A percentile compares a stretch with the other conserved stretches of the same genome.
phyloP scores from a whole-genome alignment of 2,329 filamentous ascomycete genomes.

The Colletotrichum limetticola region DNA sequence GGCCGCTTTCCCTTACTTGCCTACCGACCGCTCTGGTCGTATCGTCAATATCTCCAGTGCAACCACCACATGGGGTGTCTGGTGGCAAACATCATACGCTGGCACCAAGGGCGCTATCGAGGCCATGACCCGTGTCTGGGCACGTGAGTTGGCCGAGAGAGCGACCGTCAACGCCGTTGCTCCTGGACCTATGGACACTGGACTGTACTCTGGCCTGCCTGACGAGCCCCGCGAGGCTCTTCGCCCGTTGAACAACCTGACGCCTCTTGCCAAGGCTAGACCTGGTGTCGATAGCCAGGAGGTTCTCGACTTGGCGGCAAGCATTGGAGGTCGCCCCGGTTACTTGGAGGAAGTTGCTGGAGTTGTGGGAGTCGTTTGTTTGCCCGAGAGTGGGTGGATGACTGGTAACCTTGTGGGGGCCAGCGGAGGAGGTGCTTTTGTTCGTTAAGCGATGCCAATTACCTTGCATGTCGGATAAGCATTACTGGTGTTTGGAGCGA shows the following conservation, averaged over 20 bases:
- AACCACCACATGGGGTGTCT: conserved; percentile 38
- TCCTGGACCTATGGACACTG: conserved; percentile 57
- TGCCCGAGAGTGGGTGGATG: conserved; percentile 73
- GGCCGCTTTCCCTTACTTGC: conserved; percentile 76
- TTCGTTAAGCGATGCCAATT: conserved; percentile 4
- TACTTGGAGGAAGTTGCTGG: conserved; percentile 77
- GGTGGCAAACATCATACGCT: conserved; percentile 52
- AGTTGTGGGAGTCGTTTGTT: conserved; percentile 76
- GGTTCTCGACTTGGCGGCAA: conserved; percentile 54
- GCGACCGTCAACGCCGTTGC: conserved; percentile 68
- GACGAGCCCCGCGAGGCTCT: conserved; percentile 59
- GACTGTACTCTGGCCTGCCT: conserved; percentile 58
- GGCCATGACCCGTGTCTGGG: conserved; percentile 69
- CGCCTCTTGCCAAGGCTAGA: conserved; percentile 58
- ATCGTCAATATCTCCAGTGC: conserved; percentile 66
- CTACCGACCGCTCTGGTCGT: conserved; percentile 69
- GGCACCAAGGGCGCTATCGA: conserved; percentile 68
- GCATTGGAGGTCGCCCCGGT: conserved; percentile 61
- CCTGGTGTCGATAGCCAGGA: conserved; percentile 39
- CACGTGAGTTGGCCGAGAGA: conserved; percentile 63
- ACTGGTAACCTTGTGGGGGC: conserved; percentile 78
- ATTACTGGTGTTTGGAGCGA: neutral
- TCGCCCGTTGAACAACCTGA: conserved; percentile 48
- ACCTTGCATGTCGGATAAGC: neutral
- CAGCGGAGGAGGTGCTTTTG: conserved; percentile 61